These are phyloP conservation scores for Triticum timopheevii DNA, from an alignment of 176 grass and related monocot genomes.

Conservation along the genomic window DNA sequence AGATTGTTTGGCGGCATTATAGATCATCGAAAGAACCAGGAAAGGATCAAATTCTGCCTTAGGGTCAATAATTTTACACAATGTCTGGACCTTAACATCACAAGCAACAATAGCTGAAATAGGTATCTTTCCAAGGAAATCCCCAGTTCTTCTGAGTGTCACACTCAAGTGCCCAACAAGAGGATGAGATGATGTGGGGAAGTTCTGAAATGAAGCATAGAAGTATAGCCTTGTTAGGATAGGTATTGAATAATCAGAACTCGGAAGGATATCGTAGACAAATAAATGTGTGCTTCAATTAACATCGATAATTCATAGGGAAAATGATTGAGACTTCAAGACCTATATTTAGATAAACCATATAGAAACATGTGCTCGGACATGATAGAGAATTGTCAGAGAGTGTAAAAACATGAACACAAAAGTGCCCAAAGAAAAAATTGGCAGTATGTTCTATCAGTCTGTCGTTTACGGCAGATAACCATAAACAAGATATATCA, in stretches of 20 bases:
- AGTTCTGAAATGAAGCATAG: constrained; percentile 43
- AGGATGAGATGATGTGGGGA: constrained; percentile 82
- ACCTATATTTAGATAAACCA: not conserved
- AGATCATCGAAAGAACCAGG: constrained; percentile 64
- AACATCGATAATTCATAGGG: not conserved
- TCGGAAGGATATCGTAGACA: constrained; percentile 1
- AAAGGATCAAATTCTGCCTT: constrained; percentile 69
- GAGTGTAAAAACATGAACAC: constrained; percentile 1
- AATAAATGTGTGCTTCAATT: not conserved
- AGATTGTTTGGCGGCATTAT: constrained; percentile 64
- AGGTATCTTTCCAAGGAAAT: constrained; percentile 63
- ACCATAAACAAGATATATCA: not conserved
- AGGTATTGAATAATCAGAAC: not conserved
- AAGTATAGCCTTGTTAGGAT: constrained; percentile 32
- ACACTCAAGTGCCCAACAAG: constrained; percentile 73
- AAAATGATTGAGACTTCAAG: constrained; percentile 3
- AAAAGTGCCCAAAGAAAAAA: not conserved
- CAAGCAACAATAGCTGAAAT: constrained; percentile 64
- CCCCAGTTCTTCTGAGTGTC: constrained; percentile 52
- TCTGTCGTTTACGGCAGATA: not conserved
- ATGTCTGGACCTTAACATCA: constrained; percentile 70
- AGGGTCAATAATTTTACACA: constrained; percentile 71
- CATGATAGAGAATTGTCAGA: not conserved
- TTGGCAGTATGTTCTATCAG: not conserved
- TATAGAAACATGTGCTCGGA: not conserved